A percentile compares a stretch with the other conserved stretches of the same genome.
phyloP scores from a whole-genome alignment of 2,329 filamentous ascomycete genomes.

The Ilyonectria destructans region DNA sequence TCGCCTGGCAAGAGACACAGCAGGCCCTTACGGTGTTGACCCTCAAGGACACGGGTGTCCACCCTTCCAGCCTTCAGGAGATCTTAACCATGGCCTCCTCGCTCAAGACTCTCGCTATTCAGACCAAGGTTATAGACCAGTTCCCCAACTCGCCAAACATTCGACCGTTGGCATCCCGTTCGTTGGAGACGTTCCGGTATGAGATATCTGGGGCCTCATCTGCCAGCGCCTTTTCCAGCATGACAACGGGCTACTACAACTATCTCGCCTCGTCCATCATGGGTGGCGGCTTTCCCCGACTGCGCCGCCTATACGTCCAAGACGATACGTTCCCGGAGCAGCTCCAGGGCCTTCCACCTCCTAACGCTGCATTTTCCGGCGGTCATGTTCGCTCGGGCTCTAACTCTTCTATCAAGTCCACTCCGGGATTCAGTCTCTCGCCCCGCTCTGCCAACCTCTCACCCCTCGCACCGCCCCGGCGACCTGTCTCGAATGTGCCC shows the following conservation, averaged over 20 bases:
- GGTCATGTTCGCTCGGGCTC: slow-evolving; percentile 54
- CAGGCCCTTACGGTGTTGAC: slow-evolving; percentile 78
- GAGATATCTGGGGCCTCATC: slow-evolving; percentile 80
- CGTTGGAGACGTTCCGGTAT: slow-evolving; percentile 82
- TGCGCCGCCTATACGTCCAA: slow-evolving; percentile 87
- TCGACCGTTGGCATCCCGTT: slow-evolving; percentile 78
- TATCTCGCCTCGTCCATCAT: slow-evolving; percentile 91
- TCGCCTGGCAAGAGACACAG: slow-evolving; percentile 74
- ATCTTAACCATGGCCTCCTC: slow-evolving; percentile 72
- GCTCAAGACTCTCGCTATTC: slow-evolving; percentile 72
- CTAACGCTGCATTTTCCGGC: slow-evolving; percentile 59
- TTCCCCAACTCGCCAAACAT: slow-evolving; percentile 65
- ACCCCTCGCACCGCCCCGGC: slow-evolving; percentile 46
- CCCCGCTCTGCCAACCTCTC: slow-evolving; percentile 46
- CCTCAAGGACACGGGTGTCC: slow-evolving; percentile 81
- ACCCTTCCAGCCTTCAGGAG: slow-evolving; percentile 72
- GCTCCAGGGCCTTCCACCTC: slow-evolving; percentile 80
- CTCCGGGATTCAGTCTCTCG: slow-evolving; percentile 45
- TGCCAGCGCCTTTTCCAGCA: slow-evolving; percentile 71
- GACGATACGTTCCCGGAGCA: slow-evolving; percentile 88
- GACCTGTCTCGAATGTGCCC: slow-evolving; percentile 50
- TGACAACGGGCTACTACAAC: slow-evolving; percentile 80
- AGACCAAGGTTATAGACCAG: slow-evolving; percentile 65
- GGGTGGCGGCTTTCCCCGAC: slow-evolving; percentile 79
- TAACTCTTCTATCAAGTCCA: slow-evolving; percentile 47